These are phyloP conservation scores for Ceratobasidium sp. DNA, from an alignment of 1,284 basidiomycete genomes.

Conservation along the genomic window DNA sequence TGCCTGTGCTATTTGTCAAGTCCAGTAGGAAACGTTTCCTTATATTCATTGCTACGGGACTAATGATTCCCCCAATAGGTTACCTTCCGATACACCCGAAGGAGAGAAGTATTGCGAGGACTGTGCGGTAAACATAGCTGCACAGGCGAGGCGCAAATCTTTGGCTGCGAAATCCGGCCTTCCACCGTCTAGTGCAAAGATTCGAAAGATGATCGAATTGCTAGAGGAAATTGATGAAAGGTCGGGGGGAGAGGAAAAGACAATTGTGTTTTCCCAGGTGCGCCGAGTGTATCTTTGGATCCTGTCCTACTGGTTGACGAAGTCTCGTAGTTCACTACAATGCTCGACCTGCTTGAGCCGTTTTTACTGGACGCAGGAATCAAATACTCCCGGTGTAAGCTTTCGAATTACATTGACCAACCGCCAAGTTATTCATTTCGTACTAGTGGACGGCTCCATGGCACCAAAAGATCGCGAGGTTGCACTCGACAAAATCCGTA, in stretches of 20 bases:
- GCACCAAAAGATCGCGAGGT: constrained; percentile 74
- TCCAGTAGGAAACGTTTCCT: constrained; percentile 57
- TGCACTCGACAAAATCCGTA: constrained; percentile 77
- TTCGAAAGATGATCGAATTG: constrained; percentile 80
- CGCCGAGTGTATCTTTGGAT: not conserved
- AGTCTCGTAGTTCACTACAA: constrained; percentile 79
- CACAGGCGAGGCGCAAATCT: constrained; percentile 51
- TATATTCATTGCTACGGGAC: not conserved
- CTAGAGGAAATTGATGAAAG: constrained; percentile 70
- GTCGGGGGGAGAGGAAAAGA: constrained; percentile 73
- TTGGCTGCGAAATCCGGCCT: constrained; percentile 49
- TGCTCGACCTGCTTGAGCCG: constrained; percentile 86
- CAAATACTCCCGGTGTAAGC: constrained; percentile 85
- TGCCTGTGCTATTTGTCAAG: constrained; percentile 80
- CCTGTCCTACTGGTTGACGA: not conserved
- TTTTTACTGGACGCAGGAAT: constrained; percentile 74
- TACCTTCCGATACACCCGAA: constrained; percentile 40
- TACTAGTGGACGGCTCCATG: constrained; percentile 87
- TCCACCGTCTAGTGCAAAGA: constrained; percentile 84
- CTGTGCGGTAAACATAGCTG: constrained; percentile 61
- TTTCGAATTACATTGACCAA: not conserved
- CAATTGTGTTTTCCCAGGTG: constrained; percentile 78
- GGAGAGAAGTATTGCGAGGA: constrained; percentile 60
- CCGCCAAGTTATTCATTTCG: not conserved
- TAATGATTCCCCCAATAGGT: not conserved